These are phyloP conservation scores for Teunomyces panamensis DNA, from an alignment of 805 yeast genomes.

Conservation along the genomic window DNA sequence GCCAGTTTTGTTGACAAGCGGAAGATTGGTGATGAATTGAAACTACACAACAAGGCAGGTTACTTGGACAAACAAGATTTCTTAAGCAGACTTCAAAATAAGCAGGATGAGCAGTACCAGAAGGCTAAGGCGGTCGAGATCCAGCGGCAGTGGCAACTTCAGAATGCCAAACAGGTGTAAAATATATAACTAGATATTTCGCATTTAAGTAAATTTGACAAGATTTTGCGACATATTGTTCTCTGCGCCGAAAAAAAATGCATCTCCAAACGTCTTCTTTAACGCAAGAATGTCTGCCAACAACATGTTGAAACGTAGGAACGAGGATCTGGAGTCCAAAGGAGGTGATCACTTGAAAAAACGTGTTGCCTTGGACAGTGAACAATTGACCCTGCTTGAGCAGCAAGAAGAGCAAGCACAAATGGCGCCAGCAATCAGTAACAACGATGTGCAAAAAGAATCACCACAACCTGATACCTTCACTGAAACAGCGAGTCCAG, in stretches of 20 bases:
- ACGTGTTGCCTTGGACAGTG: conserved; percentile 70
- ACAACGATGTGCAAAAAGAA: conserved; percentile 1
- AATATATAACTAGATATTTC: neutral
- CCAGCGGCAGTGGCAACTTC: conserved; percentile 11
- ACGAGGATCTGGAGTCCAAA: conserved; percentile 50
- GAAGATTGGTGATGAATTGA: conserved; percentile 80
- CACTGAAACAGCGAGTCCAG: neutral
- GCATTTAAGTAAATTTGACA: neutral
- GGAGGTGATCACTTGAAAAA: conserved; percentile 54
- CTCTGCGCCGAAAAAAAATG: conserved; percentile 1
- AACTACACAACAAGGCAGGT: conserved; percentile 81
- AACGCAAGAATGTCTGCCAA: conserved; percentile 9
- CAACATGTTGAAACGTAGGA: conserved; percentile 59
- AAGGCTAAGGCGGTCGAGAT: conserved; percentile 38
- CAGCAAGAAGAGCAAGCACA: conserved; percentile 39
- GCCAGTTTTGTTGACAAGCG: conserved; percentile 87
- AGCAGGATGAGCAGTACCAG: conserved; percentile 50
- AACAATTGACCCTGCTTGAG: conserved; percentile 44
- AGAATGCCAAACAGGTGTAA: conserved; percentile 3
- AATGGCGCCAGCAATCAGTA: conserved; percentile 37
- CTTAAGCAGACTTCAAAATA: conserved; percentile 67
- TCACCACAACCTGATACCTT: neutral
- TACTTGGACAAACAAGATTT: conserved; percentile 90
- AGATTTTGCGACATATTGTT: neutral
- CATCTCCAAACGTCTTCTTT: conserved; percentile 1